Conservation (phyloP, 208 protist species). For the Trypanosoma avium region DNA sequence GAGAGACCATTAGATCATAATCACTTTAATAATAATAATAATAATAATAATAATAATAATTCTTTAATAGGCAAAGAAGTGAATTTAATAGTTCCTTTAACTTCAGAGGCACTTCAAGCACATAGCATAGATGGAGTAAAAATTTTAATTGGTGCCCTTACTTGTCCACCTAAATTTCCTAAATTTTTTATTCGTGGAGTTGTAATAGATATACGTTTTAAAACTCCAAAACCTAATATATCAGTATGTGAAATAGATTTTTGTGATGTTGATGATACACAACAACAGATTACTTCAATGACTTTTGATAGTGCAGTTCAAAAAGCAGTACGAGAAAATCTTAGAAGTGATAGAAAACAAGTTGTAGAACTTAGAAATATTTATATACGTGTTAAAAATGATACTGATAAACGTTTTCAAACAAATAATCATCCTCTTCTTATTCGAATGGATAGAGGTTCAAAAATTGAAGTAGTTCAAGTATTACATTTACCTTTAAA, state of each 20-base stretch:
- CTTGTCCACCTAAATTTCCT: slow-evolving; percentile 49
- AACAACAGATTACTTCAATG: slow-evolving; percentile 72
- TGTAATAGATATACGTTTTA: slow-evolving; percentile 65
- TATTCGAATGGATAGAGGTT: slow-evolving; percentile 64
- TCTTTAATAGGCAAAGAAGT: too few species aligned
- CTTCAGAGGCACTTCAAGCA: slow-evolving; percentile 16
- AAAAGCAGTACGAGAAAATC: slow-evolving; percentile 59
- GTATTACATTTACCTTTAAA: slow-evolving; percentile 43
- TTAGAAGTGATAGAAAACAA: slow-evolving; percentile 67
- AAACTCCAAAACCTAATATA: slow-evolving; percentile 52
- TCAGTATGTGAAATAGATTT: slow-evolving; percentile 73
- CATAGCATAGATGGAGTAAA: slow-evolving; percentile 22
- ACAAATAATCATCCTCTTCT: slow-evolving; percentile 71
- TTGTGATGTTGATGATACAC: slow-evolving; percentile 58
- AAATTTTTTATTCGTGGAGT: slow-evolving; percentile 73
- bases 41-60: too few species aligned
- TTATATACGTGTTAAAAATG: slow-evolving; percentile 71
- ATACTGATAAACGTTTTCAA: slow-evolving; percentile 71
- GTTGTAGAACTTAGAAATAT: slow-evolving; percentile 72
- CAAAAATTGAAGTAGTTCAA: slow-evolving; percentile 75
- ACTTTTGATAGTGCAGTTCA: slow-evolving; percentile 73
- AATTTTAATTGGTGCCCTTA: slow-evolving; percentile 49
- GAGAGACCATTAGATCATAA: slow-evolving; percentile 26
- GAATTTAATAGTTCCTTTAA: slow-evolving; percentile 6
- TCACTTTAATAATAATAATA: too few species aligned